Evolutionary conservation across 306 rosid genomes (phyloP), one percentile per base, ranked within the genome.

Genomic region (Vicia sativa): DNA sequence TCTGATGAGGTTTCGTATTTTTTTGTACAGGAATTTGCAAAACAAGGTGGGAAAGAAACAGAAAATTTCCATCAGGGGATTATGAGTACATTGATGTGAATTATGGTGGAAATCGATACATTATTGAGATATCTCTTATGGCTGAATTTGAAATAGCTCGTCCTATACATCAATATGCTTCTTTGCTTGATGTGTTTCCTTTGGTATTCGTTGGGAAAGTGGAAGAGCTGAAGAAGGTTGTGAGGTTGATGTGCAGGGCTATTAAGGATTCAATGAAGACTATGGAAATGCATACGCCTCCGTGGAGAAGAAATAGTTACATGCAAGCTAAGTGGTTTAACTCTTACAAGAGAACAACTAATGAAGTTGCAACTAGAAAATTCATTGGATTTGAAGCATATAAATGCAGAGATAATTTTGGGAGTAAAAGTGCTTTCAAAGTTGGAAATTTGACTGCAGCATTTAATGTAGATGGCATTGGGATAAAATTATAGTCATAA

Each of bases 21-120:
- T 13, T 23, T n/a, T 55, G 23, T n/a, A 29, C 85, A 93, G 97
- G 97, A 7, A 89, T 93, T 1, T 88, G 99, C 96, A 93, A 93
- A 81, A 82, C 96, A 1, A 86, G 74, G 70, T 82, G 90, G 95
- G 89, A 76, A 50, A 86, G 72, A 72, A 78, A 16, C 0, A 72
- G 68, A 44, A 62, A 78, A 23, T 75, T 79, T 67, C 91, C 91
- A 11, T 77, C 83, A 0, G 95, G 97, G 19, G 79, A 83, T 1
- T 84, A 88, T 4, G 97, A 93, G 66, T 93, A 80, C 46, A 43
- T 90, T 2, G 99, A 93, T 73, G 79, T 90, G 15, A 74, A 85
- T 52, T 62, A 69, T 4, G 37, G 56, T 0, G 86, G 90, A 53
- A 83, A 56, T 18, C 83, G 97, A 4, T 93, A 83, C 90, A 80